Evolutionary conservation across 257 asterid genomes (phyloP).

Genomic region (Eucommia ulmoides): DNA sequence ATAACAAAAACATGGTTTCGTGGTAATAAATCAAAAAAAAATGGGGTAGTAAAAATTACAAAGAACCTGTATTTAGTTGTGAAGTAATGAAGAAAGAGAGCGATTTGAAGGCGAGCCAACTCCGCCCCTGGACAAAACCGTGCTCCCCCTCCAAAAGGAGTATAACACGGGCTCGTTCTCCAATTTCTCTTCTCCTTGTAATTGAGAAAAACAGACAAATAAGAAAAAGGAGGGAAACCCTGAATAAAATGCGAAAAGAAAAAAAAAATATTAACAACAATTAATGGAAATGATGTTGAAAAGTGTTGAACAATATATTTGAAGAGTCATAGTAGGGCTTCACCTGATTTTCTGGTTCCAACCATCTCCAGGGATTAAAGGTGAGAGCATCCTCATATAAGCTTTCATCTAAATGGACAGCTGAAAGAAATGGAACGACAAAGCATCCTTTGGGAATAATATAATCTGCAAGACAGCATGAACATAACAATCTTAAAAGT

Average conservation of each 20-base stretch:
- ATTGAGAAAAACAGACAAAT: background rate
- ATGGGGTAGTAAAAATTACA: background rate
- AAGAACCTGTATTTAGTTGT: slow-evolving; percentile 53
- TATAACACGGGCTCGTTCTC: slow-evolving; percentile 60
- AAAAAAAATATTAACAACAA: too few relatives aligned
- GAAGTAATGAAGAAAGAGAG: slow-evolving; percentile 70
- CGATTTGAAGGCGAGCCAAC: slow-evolving; percentile 85
- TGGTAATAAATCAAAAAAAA: too few relatives aligned
- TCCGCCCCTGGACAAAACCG: slow-evolving; percentile 97
- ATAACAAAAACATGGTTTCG: too few relatives aligned
- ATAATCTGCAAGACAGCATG: slow-evolving; percentile 34
- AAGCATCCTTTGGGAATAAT: slow-evolving; percentile 75
- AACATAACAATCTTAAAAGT: background rate
- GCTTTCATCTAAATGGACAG: slow-evolving; percentile 58
- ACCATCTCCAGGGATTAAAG: slow-evolving; percentile 96
- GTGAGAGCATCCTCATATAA: slow-evolving; percentile 45
- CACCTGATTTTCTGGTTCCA: slow-evolving; percentile 73
- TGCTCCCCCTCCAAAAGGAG: slow-evolving; percentile 89
- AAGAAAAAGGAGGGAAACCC: too few relatives aligned
- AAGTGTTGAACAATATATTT: too few relatives aligned
- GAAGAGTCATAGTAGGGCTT: too few relatives aligned
- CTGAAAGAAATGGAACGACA: slow-evolving; percentile 85
- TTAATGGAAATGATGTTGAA: too few relatives aligned
- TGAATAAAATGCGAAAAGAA: too few relatives aligned
- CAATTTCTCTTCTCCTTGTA: slow-evolving; percentile 76